These are phyloP conservation scores for Hymenoscyphus fraxineus DNA, from an alignment of 2,329 filamentous ascomycete genomes.

Conservation along the genomic window DNA sequence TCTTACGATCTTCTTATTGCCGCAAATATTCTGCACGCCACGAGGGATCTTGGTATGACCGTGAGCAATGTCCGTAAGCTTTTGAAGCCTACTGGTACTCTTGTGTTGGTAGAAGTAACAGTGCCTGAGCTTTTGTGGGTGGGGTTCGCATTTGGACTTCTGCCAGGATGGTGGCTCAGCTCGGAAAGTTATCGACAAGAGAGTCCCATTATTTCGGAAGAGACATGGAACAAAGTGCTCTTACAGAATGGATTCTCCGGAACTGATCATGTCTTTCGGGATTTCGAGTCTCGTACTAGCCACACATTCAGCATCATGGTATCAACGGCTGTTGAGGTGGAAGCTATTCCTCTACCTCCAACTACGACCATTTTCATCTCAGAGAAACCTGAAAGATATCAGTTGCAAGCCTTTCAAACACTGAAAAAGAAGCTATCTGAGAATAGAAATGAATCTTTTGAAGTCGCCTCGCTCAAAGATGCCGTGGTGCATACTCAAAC, in stretches of 20 bases:
- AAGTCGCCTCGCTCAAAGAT: too few relatives aligned
- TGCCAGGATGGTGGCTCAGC: conserved; percentile 40
- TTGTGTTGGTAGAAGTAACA: conserved; percentile 4
- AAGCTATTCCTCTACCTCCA: not conserved
- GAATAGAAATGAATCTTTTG: too few relatives aligned
- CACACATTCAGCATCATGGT: conserved; percentile 2
- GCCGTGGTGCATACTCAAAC: too few relatives aligned
- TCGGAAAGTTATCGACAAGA: conserved; percentile 28
- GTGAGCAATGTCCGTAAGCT: conserved; percentile 20
- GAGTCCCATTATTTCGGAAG: conserved; percentile 14
- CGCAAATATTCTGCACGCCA: conserved; percentile 26
- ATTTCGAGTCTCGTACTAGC: not conserved
- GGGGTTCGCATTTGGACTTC: conserved; percentile 30
- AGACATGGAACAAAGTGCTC: conserved; percentile 4
- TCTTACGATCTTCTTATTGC: conserved; percentile 29
- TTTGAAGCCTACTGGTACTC: conserved; percentile 21
- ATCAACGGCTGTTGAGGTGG: not conserved
- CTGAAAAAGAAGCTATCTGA: too few relatives aligned
- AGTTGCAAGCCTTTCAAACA: not conserved
- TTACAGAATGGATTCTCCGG: conserved; percentile 28
- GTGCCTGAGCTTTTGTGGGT: too few relatives aligned
- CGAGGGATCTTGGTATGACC: conserved; percentile 12
- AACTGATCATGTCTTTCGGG: conserved; percentile 22
- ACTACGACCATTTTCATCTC: not conserved
- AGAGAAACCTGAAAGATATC: not conserved